Conservation (phyloP, 1,284 basidiomycete genomes). For the Ustilago trichophora region DNA sequence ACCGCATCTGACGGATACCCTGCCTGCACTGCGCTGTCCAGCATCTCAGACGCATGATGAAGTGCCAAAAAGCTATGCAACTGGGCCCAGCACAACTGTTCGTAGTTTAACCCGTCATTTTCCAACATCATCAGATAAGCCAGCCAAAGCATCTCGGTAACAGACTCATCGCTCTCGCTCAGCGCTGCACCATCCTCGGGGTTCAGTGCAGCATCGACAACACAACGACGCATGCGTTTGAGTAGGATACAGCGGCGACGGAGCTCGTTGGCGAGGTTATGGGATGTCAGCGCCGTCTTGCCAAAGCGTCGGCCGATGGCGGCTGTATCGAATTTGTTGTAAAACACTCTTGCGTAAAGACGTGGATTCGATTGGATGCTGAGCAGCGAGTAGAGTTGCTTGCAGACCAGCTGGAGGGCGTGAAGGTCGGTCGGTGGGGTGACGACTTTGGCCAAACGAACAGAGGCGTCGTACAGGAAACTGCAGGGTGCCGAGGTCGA, state of each 20-base stretch:
- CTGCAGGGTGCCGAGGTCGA: slow-evolving; percentile 27
- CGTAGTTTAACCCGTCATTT: slow-evolving; percentile 58
- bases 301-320: slow-evolving; percentile 56
- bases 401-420: slow-evolving; percentile 48
- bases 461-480: slow-evolving; percentile 31
- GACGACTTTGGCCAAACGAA: slow-evolving; percentile 19
- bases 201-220: not conserved
- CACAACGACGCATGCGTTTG: slow-evolving; percentile 50
- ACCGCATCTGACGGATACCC: slow-evolving; percentile 67
- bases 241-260: slow-evolving; percentile 46
- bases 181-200: slow-evolving; percentile 2
- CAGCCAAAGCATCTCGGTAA: slow-evolving; percentile 58
- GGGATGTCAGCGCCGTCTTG: slow-evolving; percentile 30
- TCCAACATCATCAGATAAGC: slow-evolving; percentile 60
- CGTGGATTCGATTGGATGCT: slow-evolving; percentile 46
- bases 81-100: slow-evolving; percentile 50
- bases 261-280: slow-evolving; percentile 49
- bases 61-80: slow-evolving; percentile 49
- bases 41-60: slow-evolving; percentile 64
- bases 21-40: slow-evolving; percentile 64
- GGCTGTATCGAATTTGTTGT: slow-evolving; percentile 55
- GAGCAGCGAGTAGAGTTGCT: slow-evolving; percentile 45
- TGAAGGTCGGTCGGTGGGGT: slow-evolving; percentile 51
- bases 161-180: slow-evolving; percentile 13
- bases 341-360: slow-evolving; percentile 59